Conservation (phyloP, 192 early-diverging fungal genomes). For the Dissophora globulifera region DNA sequence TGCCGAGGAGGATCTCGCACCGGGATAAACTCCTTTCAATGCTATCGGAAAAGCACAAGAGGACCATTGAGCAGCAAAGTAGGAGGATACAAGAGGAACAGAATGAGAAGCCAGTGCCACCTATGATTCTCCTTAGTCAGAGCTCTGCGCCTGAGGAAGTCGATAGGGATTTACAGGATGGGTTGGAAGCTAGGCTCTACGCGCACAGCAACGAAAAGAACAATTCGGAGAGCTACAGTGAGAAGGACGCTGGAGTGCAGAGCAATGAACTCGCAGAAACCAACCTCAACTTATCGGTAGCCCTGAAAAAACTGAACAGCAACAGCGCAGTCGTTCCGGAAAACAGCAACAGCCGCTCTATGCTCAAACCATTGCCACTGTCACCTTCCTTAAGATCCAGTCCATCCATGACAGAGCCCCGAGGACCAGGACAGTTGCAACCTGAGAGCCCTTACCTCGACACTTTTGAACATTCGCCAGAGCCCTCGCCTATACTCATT, state of each 20-base stretch:
- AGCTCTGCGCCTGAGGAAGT: constrained; percentile 19
- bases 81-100: constrained; percentile 22
- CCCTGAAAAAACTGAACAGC: constrained; percentile 28
- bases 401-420: background rate
- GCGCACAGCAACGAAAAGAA: background rate
- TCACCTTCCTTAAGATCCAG: background rate
- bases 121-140: constrained; percentile 54
- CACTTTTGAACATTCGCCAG: background rate
- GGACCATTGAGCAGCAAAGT: constrained; percentile 33
- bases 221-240: background rate
- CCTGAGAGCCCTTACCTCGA: background rate
- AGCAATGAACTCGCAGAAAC: constrained; percentile 16
- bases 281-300: constrained; percentile 2
- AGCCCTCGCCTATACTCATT: constrained; percentile 15
- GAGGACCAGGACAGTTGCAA: background rate
- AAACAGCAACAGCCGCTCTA: background rate
- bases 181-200: background rate
- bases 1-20: constrained; percentile 39
- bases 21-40: constrained; percentile 45
- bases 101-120: constrained; percentile 31
- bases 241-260: constrained; percentile 3
- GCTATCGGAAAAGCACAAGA: constrained; percentile 45
- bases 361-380: constrained; percentile 5
- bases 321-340: constrained; percentile 7
- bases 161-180: background rate